Evolutionary conservation across 2,329 filamentous ascomycete species (phyloP).

Genomic region (Rhexocercosporidium sp.): DNA sequence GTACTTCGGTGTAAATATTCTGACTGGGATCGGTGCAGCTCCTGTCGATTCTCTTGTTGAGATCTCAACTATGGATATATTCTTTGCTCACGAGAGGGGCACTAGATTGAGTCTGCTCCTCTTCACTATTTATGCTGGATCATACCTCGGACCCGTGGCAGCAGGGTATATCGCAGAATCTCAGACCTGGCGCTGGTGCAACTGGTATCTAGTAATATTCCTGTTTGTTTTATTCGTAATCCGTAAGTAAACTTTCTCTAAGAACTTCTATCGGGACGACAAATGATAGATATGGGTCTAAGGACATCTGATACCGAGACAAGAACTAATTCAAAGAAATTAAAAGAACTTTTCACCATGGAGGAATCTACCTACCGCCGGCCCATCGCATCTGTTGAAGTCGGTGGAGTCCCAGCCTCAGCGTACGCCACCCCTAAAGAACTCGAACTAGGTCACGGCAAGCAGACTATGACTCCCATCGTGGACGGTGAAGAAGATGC

Average conservation of each 20-base stretch:
- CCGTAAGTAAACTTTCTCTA: background rate
- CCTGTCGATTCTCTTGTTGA: slow-evolving; percentile 26
- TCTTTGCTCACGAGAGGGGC: slow-evolving; percentile 27
- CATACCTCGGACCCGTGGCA: slow-evolving; percentile 24
- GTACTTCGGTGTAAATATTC: slow-evolving; percentile 25
- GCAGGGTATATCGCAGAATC: slow-evolving; percentile 24
- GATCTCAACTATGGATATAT: slow-evolving; percentile 27
- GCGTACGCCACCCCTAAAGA: background rate
- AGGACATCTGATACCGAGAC: background rate
- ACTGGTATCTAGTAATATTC: slow-evolving; percentile 25
- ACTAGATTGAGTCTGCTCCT: slow-evolving; percentile 18
- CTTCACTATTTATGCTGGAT: slow-evolving; percentile 21
- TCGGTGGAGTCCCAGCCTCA: background rate
- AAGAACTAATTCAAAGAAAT: background rate
- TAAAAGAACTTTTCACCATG: slow-evolving; percentile 17
- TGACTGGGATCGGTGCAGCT: slow-evolving; percentile 25
- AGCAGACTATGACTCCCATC: background rate
- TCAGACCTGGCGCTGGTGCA: slow-evolving; percentile 23
- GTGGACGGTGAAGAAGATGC: background rate
- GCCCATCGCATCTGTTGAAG: background rate
- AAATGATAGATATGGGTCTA: background rate
- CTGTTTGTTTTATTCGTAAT: slow-evolving; percentile 18
- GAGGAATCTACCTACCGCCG: slow-evolving; percentile 20
- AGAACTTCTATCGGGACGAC: background rate
- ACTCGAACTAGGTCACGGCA: background rate